Evolutionary conservation across 2,329 filamentous ascomycete species (phyloP).

Genomic region (Zymoseptoria pseudotritici): DNA sequence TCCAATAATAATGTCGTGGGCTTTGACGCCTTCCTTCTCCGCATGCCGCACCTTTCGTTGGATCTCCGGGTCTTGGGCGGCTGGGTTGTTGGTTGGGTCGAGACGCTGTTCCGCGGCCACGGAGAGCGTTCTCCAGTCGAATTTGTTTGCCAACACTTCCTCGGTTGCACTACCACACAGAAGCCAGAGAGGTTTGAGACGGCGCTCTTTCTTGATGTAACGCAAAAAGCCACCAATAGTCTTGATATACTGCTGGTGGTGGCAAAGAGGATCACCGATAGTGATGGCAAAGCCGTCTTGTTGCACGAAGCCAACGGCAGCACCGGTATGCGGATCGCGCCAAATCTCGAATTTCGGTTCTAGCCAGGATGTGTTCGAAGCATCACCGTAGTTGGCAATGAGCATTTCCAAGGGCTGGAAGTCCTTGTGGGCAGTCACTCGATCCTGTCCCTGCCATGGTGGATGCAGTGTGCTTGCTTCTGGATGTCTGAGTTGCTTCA

Average conservation of each 20-base stretch:
- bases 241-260: constrained; percentile 64
- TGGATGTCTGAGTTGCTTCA: constrained; percentile 67
- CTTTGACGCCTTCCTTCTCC: constrained; percentile 75
- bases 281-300: constrained; percentile 74
- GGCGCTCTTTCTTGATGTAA: constrained; percentile 62
- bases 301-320: constrained; percentile 75
- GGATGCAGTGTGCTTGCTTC: constrained; percentile 76
- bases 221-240: constrained; percentile 68
- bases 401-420: constrained; percentile 75
- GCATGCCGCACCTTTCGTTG: constrained; percentile 72
- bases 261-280: constrained; percentile 81
- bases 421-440: constrained; percentile 41
- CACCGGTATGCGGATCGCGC: constrained; percentile 71
- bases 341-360: constrained; percentile 84
- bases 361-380: constrained; percentile 88
- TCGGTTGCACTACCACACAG: constrained; percentile 74
- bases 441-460: constrained; percentile 51
- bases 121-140: constrained; percentile 82
- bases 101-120: constrained; percentile 86
- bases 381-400: constrained; percentile 91
- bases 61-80: constrained; percentile 57
- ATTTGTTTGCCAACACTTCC: constrained; percentile 67
- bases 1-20: constrained; percentile 63
- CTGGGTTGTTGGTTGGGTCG: constrained; percentile 61
- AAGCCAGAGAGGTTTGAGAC: constrained; percentile 79